Conservation (phyloP, 768 basidiomycete species). For the Podaxis carcinomalis region DNA sequence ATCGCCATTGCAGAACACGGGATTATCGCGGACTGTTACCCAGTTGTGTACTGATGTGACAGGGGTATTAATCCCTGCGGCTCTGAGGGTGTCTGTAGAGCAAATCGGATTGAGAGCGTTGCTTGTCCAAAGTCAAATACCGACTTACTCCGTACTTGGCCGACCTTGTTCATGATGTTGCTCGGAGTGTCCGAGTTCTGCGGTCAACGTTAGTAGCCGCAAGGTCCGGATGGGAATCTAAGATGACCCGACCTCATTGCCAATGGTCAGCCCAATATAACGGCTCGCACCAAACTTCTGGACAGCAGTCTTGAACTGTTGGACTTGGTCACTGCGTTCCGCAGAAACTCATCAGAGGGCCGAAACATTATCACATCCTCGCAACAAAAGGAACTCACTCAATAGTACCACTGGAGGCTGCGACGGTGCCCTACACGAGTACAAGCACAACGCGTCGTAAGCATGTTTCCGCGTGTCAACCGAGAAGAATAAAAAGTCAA, state of each 20-base stretch:
- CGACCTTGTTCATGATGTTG: conserved; percentile 33
- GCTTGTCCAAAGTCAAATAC: neutral
- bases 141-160: conserved; percentile 28
- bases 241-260: conserved; percentile 29
- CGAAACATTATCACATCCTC: neutral
- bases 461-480: neutral
- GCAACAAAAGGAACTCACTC: conserved; percentile 19
- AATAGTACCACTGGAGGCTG: conserved; percentile 21
- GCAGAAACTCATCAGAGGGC: neutral
- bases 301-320: conserved; percentile 28
- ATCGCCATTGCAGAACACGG: conserved; percentile 29
- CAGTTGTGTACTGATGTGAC: conserved; percentile 36
- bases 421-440: conserved; percentile 25
- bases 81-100: conserved; percentile 24
- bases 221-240: neutral
- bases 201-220: neutral
- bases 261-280: conserved; percentile 32
- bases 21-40: conserved; percentile 29
- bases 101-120: neutral
- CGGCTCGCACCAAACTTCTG: conserved; percentile 25
- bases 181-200: conserved; percentile 25
- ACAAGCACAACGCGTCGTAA: neutral
- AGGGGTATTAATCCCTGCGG: conserved; percentile 28
- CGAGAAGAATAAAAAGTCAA: neutral
- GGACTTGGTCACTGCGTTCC: conserved; percentile 27